Base-by-base conservation (phyloP, 148 eudicot species). In the Talinum fruticosum region DNA sequence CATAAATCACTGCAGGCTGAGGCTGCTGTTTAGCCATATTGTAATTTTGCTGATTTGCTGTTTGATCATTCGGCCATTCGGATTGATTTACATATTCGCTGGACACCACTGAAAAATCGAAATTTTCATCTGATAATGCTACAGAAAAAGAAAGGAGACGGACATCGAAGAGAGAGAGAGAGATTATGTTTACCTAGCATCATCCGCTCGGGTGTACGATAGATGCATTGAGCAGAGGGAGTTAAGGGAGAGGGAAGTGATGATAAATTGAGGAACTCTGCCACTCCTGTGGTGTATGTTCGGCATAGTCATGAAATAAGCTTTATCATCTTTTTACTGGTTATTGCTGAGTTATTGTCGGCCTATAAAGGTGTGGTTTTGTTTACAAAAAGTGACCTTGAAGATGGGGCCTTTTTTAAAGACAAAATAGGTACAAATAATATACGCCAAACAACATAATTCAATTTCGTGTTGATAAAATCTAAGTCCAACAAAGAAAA, bases 1-100 rank as follows among this genome's bases (percentile, higher is more conserved):
- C 85, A 69, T 38, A 79, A 87, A 75, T 83, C 94, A 8, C 76
- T 93, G 37, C 66, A 72, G 80, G 79, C 71, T 64, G 76, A 74
- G 80, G 71, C 83, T 38, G 41, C 74, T 30, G 74, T 41, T n/a
- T 57, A 78, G 71, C 67, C 53, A 36, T 51, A 28, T 23, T 26
- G 33, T 23, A 6, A 8, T n/a, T 10, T 5, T n/a, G 35, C 73
- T 54, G 29, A 19, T 68, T 77, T 33, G 13, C 57, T 35, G 2
- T n/a, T 54, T 19, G 47, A 65, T 67, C 69, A 38, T 65, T 44
- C 35, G 18, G 64, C 38, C 69, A 54, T 38, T 29, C 1, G 18
- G 61, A 67, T 51, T 74, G 71, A n/a, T 61, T 64, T 28, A 15
- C 51, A 44, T 7, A 32, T 69, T 57, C 45, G 19, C 36, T 62